Evolutionary conservation across 495 filamentous ascomycete species (phyloP).

Genomic region (Penicillium crystallinum): DNA sequence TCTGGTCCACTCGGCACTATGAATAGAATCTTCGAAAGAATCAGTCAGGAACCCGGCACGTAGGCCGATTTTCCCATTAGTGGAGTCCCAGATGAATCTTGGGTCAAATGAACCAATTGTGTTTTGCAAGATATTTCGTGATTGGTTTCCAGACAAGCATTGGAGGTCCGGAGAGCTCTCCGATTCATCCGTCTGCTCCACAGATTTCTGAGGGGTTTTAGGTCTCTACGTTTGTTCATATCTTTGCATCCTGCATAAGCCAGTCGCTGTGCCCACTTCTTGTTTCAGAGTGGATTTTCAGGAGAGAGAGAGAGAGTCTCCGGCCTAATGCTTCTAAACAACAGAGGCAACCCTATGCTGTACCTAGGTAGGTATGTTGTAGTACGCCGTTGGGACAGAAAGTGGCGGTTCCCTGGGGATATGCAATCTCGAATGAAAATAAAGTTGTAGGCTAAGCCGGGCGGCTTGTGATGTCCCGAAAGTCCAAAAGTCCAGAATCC

Average conservation of each 20-base stretch:
- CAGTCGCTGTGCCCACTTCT: not conserved
- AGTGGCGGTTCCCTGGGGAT: too few relatives aligned
- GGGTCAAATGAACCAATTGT: not conserved
- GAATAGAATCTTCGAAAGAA: not conserved
- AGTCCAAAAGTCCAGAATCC: too few relatives aligned
- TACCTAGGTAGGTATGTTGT: too few relatives aligned
- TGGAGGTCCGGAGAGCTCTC: not conserved
- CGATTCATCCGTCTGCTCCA: not conserved
- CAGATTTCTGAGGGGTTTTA: not conserved
- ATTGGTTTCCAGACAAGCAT: not conserved
- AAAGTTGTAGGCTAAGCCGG: too few relatives aligned
- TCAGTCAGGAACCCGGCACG: not conserved
- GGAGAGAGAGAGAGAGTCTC: not conserved
- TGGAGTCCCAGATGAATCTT: not conserved
- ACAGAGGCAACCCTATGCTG: too few relatives aligned
- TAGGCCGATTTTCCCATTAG: constrained; percentile 3
- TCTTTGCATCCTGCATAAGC: too few relatives aligned
- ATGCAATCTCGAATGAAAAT: too few relatives aligned
- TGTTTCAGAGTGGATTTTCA: not conserved
- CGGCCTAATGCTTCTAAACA: too few relatives aligned
- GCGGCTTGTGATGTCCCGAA: too few relatives aligned
- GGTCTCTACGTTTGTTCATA: not conserved
- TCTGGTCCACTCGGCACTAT: not conserved
- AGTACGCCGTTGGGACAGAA: too few relatives aligned
- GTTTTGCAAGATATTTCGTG: not conserved